These are phyloP conservation scores for Teratosphaeriaceae sp. DNA, from an alignment of 2,329 filamentous ascomycete genomes.

Conservation along the genomic window DNA sequence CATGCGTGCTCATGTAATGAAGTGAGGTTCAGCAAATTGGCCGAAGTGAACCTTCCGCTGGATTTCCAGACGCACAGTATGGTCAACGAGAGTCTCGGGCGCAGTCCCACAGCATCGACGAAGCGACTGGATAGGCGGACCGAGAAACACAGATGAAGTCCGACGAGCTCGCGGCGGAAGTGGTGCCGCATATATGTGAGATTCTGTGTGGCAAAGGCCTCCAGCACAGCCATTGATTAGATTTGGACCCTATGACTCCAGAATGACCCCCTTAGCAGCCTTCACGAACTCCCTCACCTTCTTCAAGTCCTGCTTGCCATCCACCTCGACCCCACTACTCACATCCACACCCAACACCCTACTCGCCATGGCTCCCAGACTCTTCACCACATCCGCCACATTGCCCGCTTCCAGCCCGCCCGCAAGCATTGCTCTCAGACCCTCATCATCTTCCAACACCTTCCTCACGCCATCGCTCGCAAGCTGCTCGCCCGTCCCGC, in stretches of 20 bases:
- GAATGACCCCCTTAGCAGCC: constrained; percentile 53
- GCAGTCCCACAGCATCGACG: too few species aligned
- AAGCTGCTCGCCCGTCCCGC: constrained; percentile 71
- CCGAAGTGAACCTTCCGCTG: too few species aligned
- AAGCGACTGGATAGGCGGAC: too few species aligned
- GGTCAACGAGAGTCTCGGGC: too few species aligned
- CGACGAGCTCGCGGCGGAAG: too few species aligned
- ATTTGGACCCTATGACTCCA: not conserved
- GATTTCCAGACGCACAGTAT: too few species aligned
- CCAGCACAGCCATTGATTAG: too few species aligned
- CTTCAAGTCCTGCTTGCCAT: constrained; percentile 70
- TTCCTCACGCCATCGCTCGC: constrained; percentile 63
- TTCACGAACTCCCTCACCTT: constrained; percentile 78
- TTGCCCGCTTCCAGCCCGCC: constrained; percentile 80
- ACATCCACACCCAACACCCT: constrained; percentile 82
- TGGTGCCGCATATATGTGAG: too few species aligned
- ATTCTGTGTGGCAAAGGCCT: not conserved
- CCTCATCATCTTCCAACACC: constrained; percentile 59
- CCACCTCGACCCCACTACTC: constrained; percentile 85
- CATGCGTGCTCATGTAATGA: too few species aligned
- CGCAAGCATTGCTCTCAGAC: constrained; percentile 72
- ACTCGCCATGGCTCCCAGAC: constrained; percentile 52
- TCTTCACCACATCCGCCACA: constrained; percentile 58
- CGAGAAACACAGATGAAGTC: too few species aligned
- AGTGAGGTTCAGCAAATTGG: too few species aligned